Evolutionary conservation across 2,329 filamentous ascomycete species (phyloP), one percentile per base, ranked within the genome.

Genomic region (Calonectria leucothoes): DNA sequence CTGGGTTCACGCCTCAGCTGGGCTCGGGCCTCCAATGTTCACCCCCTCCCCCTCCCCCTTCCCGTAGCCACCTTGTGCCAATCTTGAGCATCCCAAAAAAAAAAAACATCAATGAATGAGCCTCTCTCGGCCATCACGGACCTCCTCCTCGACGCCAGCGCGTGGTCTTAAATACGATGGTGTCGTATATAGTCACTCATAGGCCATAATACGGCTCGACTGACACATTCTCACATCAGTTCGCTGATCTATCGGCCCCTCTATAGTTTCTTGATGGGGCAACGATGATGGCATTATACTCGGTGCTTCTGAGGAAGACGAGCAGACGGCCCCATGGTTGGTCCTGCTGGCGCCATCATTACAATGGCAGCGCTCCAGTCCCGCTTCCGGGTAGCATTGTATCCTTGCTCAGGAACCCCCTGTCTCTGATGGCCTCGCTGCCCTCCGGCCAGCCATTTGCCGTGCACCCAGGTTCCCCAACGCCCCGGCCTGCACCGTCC

Each of bases 381-480:
- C 74, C 74, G 73, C 49, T 42, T 63, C 39, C 8, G 25, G 71
- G 39, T 48, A 59, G 59, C 37, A 42, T 57, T 49, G 20, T 31
- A 73, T 72, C 75, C 77, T 66, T 78, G 75, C 69, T 45, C n/a
- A 17, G 29, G 25, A 20, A 42, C 64, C 64, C 76, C 77, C 70
- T 78, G 77, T 72, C 73, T 76, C 61, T 74, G 65, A 78, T 76
- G 75, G 66, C 66, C 29, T 73, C 68, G 69, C 61, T 67, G 67
- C 71, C 70, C 66, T 66, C 59, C 64, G 23, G 35, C 70, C 68
- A 72, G 66, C 65, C 70, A 75, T 65, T 78, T 68, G 65, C 71
- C 66, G 39, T 23, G 61, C 33, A 65, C 42, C 48, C 42, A 68
- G 37, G 35, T 49, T 71, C 42, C 66, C 45, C 49, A 65, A 33